phyloP scores from a whole-genome alignment of 23 red algal genomes.

The Gracilaria gracilis region DNA sequence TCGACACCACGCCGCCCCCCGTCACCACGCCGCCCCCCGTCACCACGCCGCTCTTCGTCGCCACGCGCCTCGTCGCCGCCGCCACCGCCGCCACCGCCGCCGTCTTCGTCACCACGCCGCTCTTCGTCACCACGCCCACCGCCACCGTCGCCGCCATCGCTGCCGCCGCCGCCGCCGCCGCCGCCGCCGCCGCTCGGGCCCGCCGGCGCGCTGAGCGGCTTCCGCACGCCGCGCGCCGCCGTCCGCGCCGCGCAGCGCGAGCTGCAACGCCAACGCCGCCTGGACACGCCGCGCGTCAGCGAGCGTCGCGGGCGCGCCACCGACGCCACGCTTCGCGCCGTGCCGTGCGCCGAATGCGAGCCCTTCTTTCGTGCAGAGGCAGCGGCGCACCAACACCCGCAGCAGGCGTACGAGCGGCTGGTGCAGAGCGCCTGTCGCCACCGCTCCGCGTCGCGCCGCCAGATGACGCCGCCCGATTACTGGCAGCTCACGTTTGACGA shows the following conservation, averaged over 20 bases:
- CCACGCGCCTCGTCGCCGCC: no score
- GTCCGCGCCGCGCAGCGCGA: background rate
- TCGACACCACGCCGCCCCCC: no score
- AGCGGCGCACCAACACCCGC: background rate
- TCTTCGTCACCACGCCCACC: background rate
- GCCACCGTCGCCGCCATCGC: no score
- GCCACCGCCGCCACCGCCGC: no score
- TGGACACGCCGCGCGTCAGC: background rate
- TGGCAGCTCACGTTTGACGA: conserved; percentile 39
- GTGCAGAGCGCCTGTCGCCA: conserved; percentile 22
- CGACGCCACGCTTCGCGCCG: background rate
- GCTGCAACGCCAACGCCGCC: background rate
- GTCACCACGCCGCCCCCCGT: no score
- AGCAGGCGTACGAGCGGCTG: conserved; percentile 6
- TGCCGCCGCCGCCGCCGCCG: no score
- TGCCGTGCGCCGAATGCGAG: conserved; percentile 7
- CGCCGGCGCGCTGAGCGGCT: background rate
- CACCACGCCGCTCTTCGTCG: background rate
- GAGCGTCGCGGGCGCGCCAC: background rate
- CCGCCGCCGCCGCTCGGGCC: background rate
- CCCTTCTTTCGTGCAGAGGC: conserved; percentile 1
- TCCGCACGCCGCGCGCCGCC: background rate
- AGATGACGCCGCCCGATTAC: background rate
- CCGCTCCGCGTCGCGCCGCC: background rate
- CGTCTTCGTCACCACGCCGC: background rate